Evolutionary conservation across 73 alveolate genomes (phyloP).

Genomic region (Paraurostyla sp.): DNA sequence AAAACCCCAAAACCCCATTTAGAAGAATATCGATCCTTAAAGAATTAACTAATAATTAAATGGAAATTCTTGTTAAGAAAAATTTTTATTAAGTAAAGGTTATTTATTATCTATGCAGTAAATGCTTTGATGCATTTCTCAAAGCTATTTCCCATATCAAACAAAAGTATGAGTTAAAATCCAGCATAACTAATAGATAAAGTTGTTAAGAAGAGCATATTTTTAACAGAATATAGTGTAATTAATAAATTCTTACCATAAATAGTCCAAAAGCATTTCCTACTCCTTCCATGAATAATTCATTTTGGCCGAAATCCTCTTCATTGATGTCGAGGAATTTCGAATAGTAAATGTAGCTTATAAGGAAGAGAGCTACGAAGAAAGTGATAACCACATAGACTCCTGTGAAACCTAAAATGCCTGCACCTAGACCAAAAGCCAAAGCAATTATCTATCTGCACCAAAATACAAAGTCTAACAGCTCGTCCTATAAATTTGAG

Average conservation of each 20-base stretch:
- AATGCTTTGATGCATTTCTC: too few relatives aligned
- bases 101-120: too few relatives aligned
- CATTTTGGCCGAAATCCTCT: slow-evolving; percentile 62
- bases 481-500: slow-evolving; percentile 52
- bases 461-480: slow-evolving; percentile 71
- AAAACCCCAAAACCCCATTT: too few relatives aligned
- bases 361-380: slow-evolving; percentile 61
- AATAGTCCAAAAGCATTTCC: slow-evolving; percentile 65
- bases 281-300: slow-evolving; percentile 67
- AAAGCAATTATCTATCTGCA: slow-evolving; percentile 50
- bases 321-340: slow-evolving; percentile 63
- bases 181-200: slow-evolving; percentile 26
- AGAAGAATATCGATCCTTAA: too few relatives aligned
- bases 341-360: slow-evolving; percentile 50
- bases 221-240: too few relatives aligned
- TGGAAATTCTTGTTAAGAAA: too few relatives aligned
- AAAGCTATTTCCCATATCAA: background rate
- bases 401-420: slow-evolving; percentile 63
- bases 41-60: too few relatives aligned
- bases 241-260: slow-evolving; percentile 33
- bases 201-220: too few relatives aligned
- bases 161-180: slow-evolving; percentile 26
- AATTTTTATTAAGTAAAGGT: too few relatives aligned
- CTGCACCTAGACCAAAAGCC: slow-evolving; percentile 52
- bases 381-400: slow-evolving; percentile 58